Percentiles rank a stretch among this genome's conserved stretches.
Evolutionary conservation across 805 yeast species (phyloP).

Genomic region (Yamadazyma scolyti): DNA sequence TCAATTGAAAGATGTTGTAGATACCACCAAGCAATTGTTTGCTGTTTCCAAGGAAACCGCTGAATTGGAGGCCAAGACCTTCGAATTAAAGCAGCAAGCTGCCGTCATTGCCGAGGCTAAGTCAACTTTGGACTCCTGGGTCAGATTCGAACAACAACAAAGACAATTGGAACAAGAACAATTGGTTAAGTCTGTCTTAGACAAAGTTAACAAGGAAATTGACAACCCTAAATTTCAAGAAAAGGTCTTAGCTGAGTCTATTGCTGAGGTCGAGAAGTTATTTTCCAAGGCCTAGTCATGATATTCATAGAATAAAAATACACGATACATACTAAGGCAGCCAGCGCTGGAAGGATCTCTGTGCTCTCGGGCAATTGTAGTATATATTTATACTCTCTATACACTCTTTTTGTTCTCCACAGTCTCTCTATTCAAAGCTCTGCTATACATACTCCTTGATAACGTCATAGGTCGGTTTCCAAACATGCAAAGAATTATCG

Average conservation of each 20-base stretch:
- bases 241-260: slow-evolving; percentile 83
- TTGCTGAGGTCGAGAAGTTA: slow-evolving; percentile 86
- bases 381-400: background rate
- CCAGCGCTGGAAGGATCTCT: too few relatives aligned
- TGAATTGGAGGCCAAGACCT: slow-evolving; percentile 88
- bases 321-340: too few relatives aligned
- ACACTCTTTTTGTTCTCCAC: background rate
- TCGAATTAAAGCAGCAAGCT: slow-evolving; percentile 88
- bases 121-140: slow-evolving; percentile 97
- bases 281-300: slow-evolving; percentile 49
- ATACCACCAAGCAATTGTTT: slow-evolving; percentile 86
- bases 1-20: slow-evolving; percentile 86
- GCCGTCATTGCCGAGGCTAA: slow-evolving; percentile 88
- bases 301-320: background rate
- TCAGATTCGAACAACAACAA: slow-evolving; percentile 93
- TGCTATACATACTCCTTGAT: slow-evolving; percentile 7
- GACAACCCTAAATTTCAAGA: slow-evolving; percentile 91
- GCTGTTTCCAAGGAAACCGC: slow-evolving; percentile 97
- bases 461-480: slow-evolving; percentile 58
- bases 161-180: slow-evolving; percentile 96
- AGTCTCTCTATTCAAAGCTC: background rate
- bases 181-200: slow-evolving; percentile 78
- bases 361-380: background rate
- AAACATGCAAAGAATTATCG: slow-evolving; percentile 83
- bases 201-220: slow-evolving; percentile 84